A percentile compares a stretch with the other conserved stretches of the same genome.
phyloP scores from a whole-genome alignment of 352 stramenopile genomes.

The Globisporangium radiosum region DNA sequence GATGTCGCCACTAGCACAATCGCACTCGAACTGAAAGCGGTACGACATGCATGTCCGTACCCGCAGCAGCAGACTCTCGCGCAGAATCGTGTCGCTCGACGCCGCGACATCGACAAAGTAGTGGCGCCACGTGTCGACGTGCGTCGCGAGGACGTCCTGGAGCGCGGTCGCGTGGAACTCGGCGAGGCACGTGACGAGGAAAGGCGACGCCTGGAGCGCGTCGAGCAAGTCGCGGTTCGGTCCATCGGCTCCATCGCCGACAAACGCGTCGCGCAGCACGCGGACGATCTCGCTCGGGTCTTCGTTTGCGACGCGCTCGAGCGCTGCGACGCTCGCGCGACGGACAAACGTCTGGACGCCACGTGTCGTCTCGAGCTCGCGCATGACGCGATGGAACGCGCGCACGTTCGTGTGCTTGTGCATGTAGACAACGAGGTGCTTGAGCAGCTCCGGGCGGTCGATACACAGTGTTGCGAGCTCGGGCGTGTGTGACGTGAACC shows the following conservation, averaged over 20 bases:
- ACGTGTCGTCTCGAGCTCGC: slow-evolving; percentile 45
- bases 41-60: slow-evolving; percentile 13
- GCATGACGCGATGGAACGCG: slow-evolving; percentile 60
- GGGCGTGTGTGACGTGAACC: slow-evolving; percentile 46
- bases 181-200: slow-evolving; percentile 51
- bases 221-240: slow-evolving; percentile 46
- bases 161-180: slow-evolving; percentile 54
- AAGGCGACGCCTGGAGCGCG: slow-evolving; percentile 40
- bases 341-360: slow-evolving; percentile 59
- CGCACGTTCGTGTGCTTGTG: slow-evolving; percentile 37
- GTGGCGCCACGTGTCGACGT: slow-evolving; percentile 54
- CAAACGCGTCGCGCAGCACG: slow-evolving; percentile 51
- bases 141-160: slow-evolving; percentile 54
- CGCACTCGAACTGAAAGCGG: background rate
- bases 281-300: slow-evolving; percentile 41
- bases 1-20: background rate
- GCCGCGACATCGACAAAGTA: slow-evolving; percentile 60
- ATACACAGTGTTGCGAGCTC: slow-evolving; percentile 51
- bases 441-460: slow-evolving; percentile 43
- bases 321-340: slow-evolving; percentile 33
- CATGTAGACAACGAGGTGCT: slow-evolving; percentile 62
- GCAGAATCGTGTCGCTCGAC: slow-evolving; percentile 45
- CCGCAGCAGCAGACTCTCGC: slow-evolving; percentile 36
- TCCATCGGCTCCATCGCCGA: slow-evolving; percentile 14
- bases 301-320: slow-evolving; percentile 55